Evolutionary conservation across 116 monocot genomes (phyloP).

Genomic region (Papilionanthe hybrid): DNA sequence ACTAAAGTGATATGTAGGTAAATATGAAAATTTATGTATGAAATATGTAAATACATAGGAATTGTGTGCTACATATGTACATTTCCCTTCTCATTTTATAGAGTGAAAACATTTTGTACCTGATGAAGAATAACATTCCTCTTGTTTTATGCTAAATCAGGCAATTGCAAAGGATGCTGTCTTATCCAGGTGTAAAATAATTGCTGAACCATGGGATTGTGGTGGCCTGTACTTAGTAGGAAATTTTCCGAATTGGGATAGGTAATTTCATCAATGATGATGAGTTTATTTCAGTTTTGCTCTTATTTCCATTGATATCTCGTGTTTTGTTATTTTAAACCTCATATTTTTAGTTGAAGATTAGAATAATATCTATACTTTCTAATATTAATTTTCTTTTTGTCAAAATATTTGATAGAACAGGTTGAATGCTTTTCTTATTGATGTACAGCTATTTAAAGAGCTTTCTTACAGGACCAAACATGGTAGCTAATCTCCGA

Average conservation of each 20-base stretch:
- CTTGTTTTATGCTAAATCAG: constrained; percentile 26
- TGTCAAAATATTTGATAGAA: too few species aligned
- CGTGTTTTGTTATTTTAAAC: not conserved
- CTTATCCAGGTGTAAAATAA: constrained; percentile 90
- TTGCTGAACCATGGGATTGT: constrained; percentile 99
- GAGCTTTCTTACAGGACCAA: too few species aligned
- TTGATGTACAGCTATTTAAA: too few species aligned
- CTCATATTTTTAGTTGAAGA: too few species aligned
- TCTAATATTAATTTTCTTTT: not conserved
- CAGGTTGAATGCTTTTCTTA: too few species aligned
- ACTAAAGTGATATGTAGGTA: too few species aligned
- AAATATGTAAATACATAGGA: too few species aligned
- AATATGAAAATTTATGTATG: too few species aligned
- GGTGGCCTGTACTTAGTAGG: constrained; percentile 92
- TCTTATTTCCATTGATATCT: not conserved
- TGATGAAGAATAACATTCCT: not conserved
- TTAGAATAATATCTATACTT: too few species aligned
- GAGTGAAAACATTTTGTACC: not conserved
- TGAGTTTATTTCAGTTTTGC: constrained; percentile 5
- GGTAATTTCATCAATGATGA: constrained; percentile 31
- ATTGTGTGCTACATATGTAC: too few species aligned
- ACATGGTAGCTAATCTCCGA: too few species aligned
- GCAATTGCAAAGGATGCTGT: constrained; percentile 85
- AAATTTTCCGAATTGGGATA: constrained; percentile 97
- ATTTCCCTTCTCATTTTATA: not conserved